Base-by-base conservation (phyloP, 768 basidiomycete genomes). In the Nidularia sp. region DNA sequence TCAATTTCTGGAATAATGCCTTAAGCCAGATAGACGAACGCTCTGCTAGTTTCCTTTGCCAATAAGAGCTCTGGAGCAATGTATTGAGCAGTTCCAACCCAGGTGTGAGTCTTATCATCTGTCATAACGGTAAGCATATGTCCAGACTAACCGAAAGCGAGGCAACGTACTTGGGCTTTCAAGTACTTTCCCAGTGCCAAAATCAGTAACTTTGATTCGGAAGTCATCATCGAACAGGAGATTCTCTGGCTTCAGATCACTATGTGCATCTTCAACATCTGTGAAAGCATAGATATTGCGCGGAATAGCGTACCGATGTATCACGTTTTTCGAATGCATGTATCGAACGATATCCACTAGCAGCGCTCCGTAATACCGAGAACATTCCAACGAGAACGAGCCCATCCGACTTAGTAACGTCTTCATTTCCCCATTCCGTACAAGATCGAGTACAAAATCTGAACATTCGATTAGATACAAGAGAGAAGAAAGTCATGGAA, bases 181-280 rank as follows among this genome's bases (percentile, higher is more conserved):
- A 34, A 85, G 70, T 55, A 90, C 73, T 69, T 90, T 89, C 15
- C 93, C 93, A 3, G 93, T 95, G 5, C 97, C 97, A 68, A 98
- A 98, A 66, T 99, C 97, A 12, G 93, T 91, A n/a, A 99, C 81
- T 67, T 93, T 96, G 63, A 97, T 83, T 50, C 93, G 84, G 70
- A 86, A 90, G 12, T 85, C 79, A 34, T 80, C 80, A 59, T 96
- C 93, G n/a, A 99, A 76, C 6, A 99, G 76, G 32, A 98, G 76
- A 65, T 98, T 98, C 68, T 90, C 89, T 7, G 89, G 89, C 65
- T 91, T 90, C 33, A 91, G 75, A 63, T 91, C 88, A 51, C 85
- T 85, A 10, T 53, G 34, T 10, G n/a, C n/a, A n/a, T n/a, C n/a
- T n/a, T n/a, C n/a, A n/a, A 32, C 39, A 8, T 6, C 7, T 7